Conservation (phyloP, 768 basidiomycete species). For the Rhizopogon roseolus region DNA sequence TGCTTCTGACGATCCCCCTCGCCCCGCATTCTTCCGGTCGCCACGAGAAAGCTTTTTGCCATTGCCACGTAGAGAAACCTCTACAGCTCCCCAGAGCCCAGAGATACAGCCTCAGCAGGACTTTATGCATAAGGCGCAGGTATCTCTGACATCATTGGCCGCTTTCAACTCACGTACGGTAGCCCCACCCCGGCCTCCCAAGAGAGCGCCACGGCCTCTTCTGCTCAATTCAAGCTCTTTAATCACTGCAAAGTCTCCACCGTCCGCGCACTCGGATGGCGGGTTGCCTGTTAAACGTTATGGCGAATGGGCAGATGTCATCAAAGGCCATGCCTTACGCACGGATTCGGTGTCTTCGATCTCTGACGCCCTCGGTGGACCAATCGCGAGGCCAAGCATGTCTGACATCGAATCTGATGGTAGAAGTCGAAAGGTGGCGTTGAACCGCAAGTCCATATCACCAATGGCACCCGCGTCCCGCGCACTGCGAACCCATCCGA, state of each 20-base stretch:
- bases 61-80: conserved; percentile 22
- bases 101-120: conserved; percentile 14
- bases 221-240: conserved; percentile 51
- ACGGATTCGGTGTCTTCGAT: conserved; percentile 59
- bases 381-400: conserved; percentile 26
- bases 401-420: conserved; percentile 59
- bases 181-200: conserved; percentile 33
- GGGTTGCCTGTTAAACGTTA: conserved; percentile 27
- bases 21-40: conserved; percentile 53
- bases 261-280: conserved; percentile 29
- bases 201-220: conserved; percentile 61
- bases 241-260: conserved; percentile 28
- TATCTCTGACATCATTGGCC: conserved; percentile 39
- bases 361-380: conserved; percentile 39
- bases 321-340: conserved; percentile 35
- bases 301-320: conserved; percentile 47
- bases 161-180: conserved; percentile 29
- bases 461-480: conserved; percentile 62
- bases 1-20: conserved; percentile 48
- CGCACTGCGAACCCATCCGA: conserved; percentile 28
- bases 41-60: conserved; percentile 53
- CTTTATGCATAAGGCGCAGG: conserved; percentile 33
- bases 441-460: conserved; percentile 66
- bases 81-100: conserved; percentile 29
- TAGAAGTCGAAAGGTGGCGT: conserved; percentile 51